phyloP scores from a whole-genome alignment of 2,329 filamentous ascomycete genomes.

The Aspergillus intermedius region DNA sequence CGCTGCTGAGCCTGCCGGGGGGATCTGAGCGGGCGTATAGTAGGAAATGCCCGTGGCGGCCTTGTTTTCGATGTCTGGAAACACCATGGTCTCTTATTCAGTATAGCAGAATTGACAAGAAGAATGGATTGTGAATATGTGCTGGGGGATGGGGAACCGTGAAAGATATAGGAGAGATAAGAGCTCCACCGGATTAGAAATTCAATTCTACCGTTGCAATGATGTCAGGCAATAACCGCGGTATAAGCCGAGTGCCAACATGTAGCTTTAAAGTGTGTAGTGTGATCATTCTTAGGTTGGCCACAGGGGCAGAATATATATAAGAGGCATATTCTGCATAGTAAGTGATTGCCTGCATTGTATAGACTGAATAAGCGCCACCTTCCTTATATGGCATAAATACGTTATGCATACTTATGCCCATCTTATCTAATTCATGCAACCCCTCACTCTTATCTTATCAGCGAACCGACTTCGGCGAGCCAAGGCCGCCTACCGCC shows the following conservation, averaged over 20 bases:
- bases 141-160: background rate
- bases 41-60: conserved; percentile 37
- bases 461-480: background rate
- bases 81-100: conserved; percentile 9
- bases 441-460: background rate
- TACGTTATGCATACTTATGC: background rate
- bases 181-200: background rate
- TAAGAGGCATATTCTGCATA: too few species aligned
- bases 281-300: too few species aligned
- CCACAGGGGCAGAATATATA: too few species aligned
- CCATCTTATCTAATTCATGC: background rate
- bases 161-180: background rate
- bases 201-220: background rate
- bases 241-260: too few species aligned
- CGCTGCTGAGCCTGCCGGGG: conserved; percentile 33
- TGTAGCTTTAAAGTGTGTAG: too few species aligned
- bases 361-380: too few species aligned
- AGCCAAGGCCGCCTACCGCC: background rate
- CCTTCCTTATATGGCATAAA: too few species aligned
- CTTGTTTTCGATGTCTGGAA: conserved; percentile 29
- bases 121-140: background rate
- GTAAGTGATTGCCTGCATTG: too few species aligned
- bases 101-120: background rate
- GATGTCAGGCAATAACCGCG: background rate
- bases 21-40: conserved; percentile 33